Evolutionary conservation across 1,284 basidiomycete genomes (phyloP), one percentile per base, ranked within the genome.

Genomic region (Termitomyces sp.): DNA sequence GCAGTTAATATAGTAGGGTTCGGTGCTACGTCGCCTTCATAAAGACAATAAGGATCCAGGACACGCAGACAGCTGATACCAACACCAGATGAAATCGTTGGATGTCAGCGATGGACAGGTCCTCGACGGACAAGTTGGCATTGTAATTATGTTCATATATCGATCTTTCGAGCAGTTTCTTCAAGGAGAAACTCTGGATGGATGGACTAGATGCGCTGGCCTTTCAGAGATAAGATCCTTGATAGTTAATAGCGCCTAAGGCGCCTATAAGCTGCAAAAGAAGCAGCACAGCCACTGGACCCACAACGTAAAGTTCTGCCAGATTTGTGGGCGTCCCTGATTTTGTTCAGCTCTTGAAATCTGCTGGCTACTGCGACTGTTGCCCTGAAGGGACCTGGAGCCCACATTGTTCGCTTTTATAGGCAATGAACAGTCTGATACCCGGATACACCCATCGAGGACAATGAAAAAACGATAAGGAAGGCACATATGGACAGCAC

Each of bases 271-370:
- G 26, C 47, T 40, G n/a, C 21, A 57, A 56, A 44, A 59, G 61
- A 61, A 58, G 55, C 41, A 26, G 62, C 68, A 73, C 70, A 66
- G 72, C 72, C 71, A 73, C 71, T 58, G 67, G 70, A 73, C 69
- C 70, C 61, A 71, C 66, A 72, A 65, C 34, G 59, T 63, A 62
- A 66, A 67, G 33, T 52, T 55, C 58, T 56, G 53, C 53, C 58
- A 52, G 44, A 33, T 53, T 52, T 30, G 38, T 39, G 17, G 40
- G 28, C 21, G 50, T 49, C 47, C 60, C 54, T 55, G 55, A 59
- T 59, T 57, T 28, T 43, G 36, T 26, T 54, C 45, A 53, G 13
- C 42, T 41, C 44, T 49, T 43, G 15, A 58, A 54, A 57, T 59
- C 58, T 43, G 51, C 52, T 44, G 31, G 33, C 12, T 26, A 30